A percentile compares a stretch with the other conserved stretches of the same genome.
Conservation (phyloP, 1,139 yeast genomes). For the Suhomyces ambrosiae region DNA sequence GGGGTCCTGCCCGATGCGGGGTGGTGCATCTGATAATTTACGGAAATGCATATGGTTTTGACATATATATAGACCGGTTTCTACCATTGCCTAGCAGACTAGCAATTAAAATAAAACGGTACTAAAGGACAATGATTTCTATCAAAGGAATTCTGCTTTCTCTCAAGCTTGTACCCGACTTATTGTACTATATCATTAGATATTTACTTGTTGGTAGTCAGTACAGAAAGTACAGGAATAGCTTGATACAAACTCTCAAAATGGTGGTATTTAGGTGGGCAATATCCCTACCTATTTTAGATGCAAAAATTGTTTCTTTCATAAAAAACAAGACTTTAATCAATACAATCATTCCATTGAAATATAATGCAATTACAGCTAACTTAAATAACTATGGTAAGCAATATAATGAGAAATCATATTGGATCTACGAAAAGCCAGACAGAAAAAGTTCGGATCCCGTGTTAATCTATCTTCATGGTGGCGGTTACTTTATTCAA, state of each 20-base stretch:
- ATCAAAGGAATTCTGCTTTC: background rate
- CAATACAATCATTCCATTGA: slow-evolving; percentile 10
- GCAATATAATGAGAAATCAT: slow-evolving; percentile 33
- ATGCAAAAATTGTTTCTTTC: slow-evolving; percentile 3
- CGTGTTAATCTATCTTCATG: slow-evolving; percentile 41
- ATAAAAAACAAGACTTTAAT: slow-evolving; percentile 8
- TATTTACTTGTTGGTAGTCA: slow-evolving; percentile 8
- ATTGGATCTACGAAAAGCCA: slow-evolving; percentile 40
- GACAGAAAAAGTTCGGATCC: slow-evolving; percentile 36
- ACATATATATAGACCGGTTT: background rate
- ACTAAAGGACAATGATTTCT: slow-evolving; percentile 5
- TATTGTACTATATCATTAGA: slow-evolving; percentile 3
- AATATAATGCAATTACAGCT: slow-evolving; percentile 11
- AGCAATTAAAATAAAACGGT: too few species aligned
- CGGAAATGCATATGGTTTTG: background rate
- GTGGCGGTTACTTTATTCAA: slow-evolving; percentile 47
- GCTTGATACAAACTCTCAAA: slow-evolving; percentile 4
- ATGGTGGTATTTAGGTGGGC: slow-evolving; percentile 4
- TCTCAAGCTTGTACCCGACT: slow-evolving; percentile 1
- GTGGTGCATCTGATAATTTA: too few species aligned
- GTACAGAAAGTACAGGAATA: slow-evolving; percentile 6
- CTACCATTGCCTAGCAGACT: too few species aligned
- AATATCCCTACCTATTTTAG: slow-evolving; percentile 2
- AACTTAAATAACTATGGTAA: slow-evolving; percentile 35
- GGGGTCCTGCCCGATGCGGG: too few species aligned